Percentiles rank a stretch among this genome's conserved stretches.
phyloP scores from a whole-genome alignment of 2,329 filamentous ascomycete genomes.

The Colletotrichum orchidophilum region DNA sequence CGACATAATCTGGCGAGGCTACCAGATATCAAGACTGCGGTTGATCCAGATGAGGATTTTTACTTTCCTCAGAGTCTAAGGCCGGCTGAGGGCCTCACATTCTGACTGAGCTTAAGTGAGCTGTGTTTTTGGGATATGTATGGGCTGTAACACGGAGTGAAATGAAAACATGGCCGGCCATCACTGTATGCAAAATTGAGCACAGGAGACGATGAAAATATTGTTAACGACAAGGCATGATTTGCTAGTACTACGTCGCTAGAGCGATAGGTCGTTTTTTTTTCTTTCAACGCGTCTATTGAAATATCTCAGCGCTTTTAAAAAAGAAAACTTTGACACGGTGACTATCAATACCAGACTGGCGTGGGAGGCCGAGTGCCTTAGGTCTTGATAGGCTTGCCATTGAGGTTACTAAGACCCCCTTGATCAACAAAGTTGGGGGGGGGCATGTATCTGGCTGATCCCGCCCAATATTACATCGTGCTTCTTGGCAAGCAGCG shows the following conservation, averaged over 20 bases:
- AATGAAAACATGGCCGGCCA: too few relatives aligned
- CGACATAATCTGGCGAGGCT: conserved; percentile 45
- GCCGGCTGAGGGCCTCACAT: background rate
- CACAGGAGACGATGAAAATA: background rate
- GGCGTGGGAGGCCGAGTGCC: background rate
- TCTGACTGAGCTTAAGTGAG: background rate
- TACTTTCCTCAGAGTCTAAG: conserved; percentile 50
- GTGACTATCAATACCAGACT: background rate
- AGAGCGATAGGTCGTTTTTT: background rate
- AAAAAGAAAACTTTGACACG: conserved; percentile 1
- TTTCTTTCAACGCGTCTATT: background rate
- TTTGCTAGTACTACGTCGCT: too few relatives aligned
- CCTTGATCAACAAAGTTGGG: background rate
- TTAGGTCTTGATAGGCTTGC: background rate
- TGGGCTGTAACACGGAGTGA: background rate
- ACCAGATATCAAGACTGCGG: conserved; percentile 44
- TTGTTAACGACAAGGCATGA: too few relatives aligned
- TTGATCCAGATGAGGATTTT: conserved; percentile 51
- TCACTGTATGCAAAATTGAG: background rate
- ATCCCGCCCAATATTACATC: background rate
- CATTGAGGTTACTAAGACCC: background rate
- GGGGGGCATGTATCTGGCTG: background rate
- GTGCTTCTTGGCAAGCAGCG: background rate
- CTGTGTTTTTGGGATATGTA: background rate
- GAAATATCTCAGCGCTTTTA: background rate